Conservation (phyloP, 2,329 filamentous ascomycete species). For the Pyrenochaeta sp. region DNA sequence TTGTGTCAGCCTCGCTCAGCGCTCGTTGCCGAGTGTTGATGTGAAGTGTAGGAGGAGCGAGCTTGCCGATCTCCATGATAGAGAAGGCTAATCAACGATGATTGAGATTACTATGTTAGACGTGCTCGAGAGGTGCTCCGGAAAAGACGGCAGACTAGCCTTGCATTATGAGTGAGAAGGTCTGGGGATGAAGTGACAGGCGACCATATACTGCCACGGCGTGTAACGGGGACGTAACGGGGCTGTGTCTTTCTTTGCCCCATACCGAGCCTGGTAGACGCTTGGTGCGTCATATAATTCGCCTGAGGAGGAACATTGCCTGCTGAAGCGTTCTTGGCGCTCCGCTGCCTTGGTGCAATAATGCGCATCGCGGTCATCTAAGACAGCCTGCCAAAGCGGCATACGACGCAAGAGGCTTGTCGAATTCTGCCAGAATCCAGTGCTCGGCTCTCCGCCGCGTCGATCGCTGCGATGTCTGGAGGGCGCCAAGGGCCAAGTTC, state of each 20-base stretch:
- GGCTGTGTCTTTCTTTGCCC: slow-evolving; percentile 23
- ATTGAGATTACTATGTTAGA: not conserved
- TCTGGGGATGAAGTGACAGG: slow-evolving; percentile 3
- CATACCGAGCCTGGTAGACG: slow-evolving; percentile 11
- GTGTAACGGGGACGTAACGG: no score
- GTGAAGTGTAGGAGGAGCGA: slow-evolving; percentile 35
- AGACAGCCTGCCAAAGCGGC: slow-evolving; percentile 5
- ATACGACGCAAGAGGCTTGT: slow-evolving; percentile 2
- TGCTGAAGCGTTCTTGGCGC: slow-evolving; percentile 8
- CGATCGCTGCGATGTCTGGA: not conserved
- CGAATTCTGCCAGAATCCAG: slow-evolving; percentile 6
- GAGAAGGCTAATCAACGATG: not conserved
- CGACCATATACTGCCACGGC: slow-evolving; percentile 19
- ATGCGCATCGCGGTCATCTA: no score
- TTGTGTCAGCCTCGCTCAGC: slow-evolving; percentile 32
- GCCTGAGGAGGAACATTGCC: slow-evolving; percentile 14
- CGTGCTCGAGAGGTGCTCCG: not conserved
- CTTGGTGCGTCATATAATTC: slow-evolving; percentile 21
- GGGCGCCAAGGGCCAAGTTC: slow-evolving; percentile 6
- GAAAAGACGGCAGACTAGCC: no score
- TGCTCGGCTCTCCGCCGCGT: not conserved
- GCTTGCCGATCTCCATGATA: slow-evolving; percentile 31
- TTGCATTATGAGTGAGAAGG: not conserved
- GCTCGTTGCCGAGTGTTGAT: slow-evolving; percentile 36
- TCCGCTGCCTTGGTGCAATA: slow-evolving; percentile 3